A percentile compares a stretch with the other conserved stretches of the same genome.
phyloP scores from a whole-genome alignment of 257 asterid species.

The Solanum lycopersicoides region DNA sequence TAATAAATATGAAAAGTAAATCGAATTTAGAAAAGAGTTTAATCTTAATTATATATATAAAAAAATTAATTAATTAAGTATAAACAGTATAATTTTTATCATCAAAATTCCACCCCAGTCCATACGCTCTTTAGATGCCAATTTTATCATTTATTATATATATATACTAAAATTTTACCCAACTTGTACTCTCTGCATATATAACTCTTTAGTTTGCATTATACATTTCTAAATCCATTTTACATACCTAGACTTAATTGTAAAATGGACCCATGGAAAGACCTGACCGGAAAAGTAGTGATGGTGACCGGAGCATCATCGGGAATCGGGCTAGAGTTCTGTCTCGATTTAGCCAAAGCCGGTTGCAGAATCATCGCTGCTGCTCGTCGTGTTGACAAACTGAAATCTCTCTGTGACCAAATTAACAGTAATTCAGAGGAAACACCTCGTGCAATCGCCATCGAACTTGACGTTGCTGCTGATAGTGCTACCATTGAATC shows the following conservation, averaged over 20 bases:
- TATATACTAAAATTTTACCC: not conserved
- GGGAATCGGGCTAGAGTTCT: not conserved
- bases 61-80: no score
- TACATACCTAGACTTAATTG: not conserved
- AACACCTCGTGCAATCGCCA: constrained; percentile 11
- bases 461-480: constrained; percentile 48
- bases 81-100: no score
- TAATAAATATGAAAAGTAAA: no score
- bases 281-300: not conserved
- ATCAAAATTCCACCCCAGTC: not conserved
- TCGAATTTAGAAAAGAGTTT: no score
- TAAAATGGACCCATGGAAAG: not conserved
- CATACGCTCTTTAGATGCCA: not conserved
- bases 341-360: not conserved
- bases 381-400: not conserved
- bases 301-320: not conserved
- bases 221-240: not conserved
- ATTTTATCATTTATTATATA: no score
- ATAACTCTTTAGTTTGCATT: no score
- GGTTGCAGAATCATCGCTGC: not conserved
- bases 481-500: constrained; percentile 19
- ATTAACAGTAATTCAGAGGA: not conserved
- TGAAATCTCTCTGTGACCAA: not conserved
- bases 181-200: not conserved
- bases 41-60: no score